Evolutionary conservation across 208 protist genomes (phyloP), one percentile per base, ranked within the genome.

Genomic region (Acanthamoeba comandoni): DNA sequence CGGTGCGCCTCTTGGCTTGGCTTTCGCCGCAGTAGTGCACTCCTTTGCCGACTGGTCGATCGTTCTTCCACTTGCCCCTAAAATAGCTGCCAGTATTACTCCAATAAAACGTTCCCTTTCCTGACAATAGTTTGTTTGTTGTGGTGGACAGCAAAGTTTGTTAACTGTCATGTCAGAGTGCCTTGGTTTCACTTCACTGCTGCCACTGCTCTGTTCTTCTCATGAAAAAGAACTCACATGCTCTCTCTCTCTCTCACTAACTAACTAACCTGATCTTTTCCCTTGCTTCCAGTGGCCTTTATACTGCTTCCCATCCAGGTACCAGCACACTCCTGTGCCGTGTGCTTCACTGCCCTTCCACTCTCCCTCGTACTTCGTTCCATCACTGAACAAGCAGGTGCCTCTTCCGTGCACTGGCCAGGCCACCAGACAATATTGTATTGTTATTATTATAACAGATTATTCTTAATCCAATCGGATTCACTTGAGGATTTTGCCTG

Each of bases 81-180:
- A 39, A 77, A 19, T 52, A 77, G 69, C 69, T 77, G 0, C 69
- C 69, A n/a, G n/a, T n/a, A 9, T 77, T 77, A 22, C 39, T 77
- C 69, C 69, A 77, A 15, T 77, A 77, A 49, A 77, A 77, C 9
- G 69, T 52, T 3, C 69, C 69, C 69, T 77, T 77, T 35, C 69
- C 69, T 77, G 12, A 13, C 0, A 35, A n/a, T n/a, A n/a, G n/a
- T n/a, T n/a, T n/a, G n/a, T n/a, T n/a, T n/a, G n/a, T n/a, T n/a
- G n/a, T n/a, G n/a, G n/a, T n/a, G n/a, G n/a, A n/a, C n/a, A n/a
- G n/a, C n/a, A n/a, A n/a, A n/a, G n/a, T n/a, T n/a, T n/a, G n/a
- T n/a, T n/a, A n/a, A n/a, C n/a, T n/a, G n/a, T n/a, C n/a, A n/a
- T n/a, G n/a, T n/a, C n/a, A n/a, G n/a, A n/a, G n/a, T n/a, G n/a